A percentile compares a stretch with the other conserved stretches of the same genome.
phyloP scores from a whole-genome alignment of 1,284 basidiomycete species.

The Sporisorium graminicola region DNA sequence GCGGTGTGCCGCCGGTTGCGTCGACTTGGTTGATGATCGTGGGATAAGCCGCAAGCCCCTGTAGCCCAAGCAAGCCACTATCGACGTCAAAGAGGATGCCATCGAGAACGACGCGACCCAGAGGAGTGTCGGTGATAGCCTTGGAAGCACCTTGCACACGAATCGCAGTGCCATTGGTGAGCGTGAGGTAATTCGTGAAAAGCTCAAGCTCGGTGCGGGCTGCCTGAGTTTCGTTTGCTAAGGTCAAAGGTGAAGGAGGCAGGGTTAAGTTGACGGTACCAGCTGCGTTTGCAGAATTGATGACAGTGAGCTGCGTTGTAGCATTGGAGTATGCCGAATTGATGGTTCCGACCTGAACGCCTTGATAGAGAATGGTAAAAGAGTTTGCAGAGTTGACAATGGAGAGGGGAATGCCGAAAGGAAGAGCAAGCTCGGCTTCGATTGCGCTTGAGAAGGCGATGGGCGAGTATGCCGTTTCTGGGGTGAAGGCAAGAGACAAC shows the following conservation, averaged over 20 bases:
- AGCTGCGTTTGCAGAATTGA: conserved; percentile 71
- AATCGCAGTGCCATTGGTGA: conserved; percentile 75
- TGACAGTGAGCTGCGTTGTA: conserved; percentile 49
- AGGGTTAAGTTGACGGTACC: conserved; percentile 80
- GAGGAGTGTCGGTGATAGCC: conserved; percentile 77
- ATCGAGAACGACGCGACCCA: conserved; percentile 79
- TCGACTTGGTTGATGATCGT: conserved; percentile 77
- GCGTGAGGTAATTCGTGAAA: conserved; percentile 69
- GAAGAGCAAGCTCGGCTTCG: conserved; percentile 77
- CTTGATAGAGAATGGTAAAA: conserved; percentile 75
- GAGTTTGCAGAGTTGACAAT: conserved; percentile 78
- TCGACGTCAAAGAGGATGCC: conserved; percentile 81
- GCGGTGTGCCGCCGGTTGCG: conserved; percentile 78
- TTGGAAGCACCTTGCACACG: conserved; percentile 77
- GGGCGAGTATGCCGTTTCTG: conserved; percentile 76
- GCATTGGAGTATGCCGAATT: conserved; percentile 40
- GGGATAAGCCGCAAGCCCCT: conserved; percentile 76
- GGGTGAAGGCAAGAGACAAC: conserved; percentile 76
- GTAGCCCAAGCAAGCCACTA: conserved; percentile 77
- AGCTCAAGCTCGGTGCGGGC: conserved; percentile 62
- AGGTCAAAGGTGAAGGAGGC: conserved; percentile 74
- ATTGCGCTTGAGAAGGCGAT: conserved; percentile 75
- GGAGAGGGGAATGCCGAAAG: conserved; percentile 80
- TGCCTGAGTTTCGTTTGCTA: conserved; percentile 74
- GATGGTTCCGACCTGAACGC: conserved; percentile 75